Conservation (phyloP, 1,284 basidiomycete species). For the Ganoderma multipileum region DNA sequence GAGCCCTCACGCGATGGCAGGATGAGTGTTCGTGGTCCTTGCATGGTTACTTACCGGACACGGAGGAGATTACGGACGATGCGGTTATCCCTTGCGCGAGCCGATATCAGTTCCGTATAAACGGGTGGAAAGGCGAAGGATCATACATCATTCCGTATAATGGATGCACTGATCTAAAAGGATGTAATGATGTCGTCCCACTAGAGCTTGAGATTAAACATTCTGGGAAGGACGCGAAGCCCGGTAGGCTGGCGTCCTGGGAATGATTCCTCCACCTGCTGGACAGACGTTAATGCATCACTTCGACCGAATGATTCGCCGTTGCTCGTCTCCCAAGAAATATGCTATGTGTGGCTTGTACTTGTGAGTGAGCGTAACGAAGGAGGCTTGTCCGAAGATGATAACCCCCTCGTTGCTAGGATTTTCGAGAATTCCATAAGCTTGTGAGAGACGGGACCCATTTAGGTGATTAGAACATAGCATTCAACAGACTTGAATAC, state of each 20-base stretch:
- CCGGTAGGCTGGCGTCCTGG: neutral
- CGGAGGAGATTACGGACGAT: neutral
- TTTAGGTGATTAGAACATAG: no score
- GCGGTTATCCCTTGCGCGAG: neutral
- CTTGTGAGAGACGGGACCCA: neutral
- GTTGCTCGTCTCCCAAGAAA: no score
- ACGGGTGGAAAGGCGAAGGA: neutral
- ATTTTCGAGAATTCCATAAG: neutral
- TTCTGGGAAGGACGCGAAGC: no score
- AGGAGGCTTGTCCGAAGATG: neutral
- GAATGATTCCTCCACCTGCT: neutral
- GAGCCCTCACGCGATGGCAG: neutral
- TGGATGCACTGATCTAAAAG: neutral
- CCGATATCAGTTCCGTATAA: neutral
- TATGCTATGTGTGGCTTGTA: neutral
- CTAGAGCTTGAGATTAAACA: no score
- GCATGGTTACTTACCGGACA: neutral
- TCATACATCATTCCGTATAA: neutral
- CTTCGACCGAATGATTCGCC: no score
- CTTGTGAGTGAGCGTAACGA: neutral
- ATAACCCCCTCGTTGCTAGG: neutral
- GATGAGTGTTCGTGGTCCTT: no score
- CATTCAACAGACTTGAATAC: no score
- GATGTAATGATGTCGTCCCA: neutral
- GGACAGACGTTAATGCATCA: neutral